These are phyloP conservation scores for Plasmodium coatneyi DNA, from an alignment of 169 alveolate species.

Conservation along the genomic window DNA sequence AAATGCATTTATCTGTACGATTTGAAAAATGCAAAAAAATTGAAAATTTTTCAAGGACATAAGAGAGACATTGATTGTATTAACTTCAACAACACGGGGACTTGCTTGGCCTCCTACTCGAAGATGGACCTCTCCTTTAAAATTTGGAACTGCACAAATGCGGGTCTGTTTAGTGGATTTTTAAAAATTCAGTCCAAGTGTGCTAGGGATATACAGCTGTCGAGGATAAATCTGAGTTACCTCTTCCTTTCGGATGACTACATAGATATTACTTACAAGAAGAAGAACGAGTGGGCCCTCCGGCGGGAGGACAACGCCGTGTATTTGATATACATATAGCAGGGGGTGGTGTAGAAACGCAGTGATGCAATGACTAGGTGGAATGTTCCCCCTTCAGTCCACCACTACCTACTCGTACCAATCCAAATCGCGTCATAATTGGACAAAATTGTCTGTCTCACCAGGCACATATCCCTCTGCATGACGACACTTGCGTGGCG, in stretches of 20 bases:
- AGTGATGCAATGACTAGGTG: neutral
- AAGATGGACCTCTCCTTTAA: slow-evolving; percentile 65
- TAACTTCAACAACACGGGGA: slow-evolving; percentile 37
- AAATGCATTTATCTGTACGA: slow-evolving; percentile 70
- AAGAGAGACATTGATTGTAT: slow-evolving; percentile 53
- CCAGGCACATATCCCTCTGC: neutral
- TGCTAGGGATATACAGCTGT: slow-evolving; percentile 38
- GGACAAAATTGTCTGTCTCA: neutral
- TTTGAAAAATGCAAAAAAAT: slow-evolving; percentile 70
- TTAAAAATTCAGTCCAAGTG: slow-evolving; percentile 64
- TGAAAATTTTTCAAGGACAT: slow-evolving; percentile 75
- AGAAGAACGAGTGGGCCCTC: slow-evolving; percentile 67
- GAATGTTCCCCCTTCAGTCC: neutral
- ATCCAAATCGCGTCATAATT: neutral
- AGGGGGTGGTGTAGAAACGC: neutral
- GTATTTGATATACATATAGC: slow-evolving; percentile 27
- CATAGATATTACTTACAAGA: slow-evolving; percentile 48
- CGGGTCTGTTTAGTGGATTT: slow-evolving; percentile 73
- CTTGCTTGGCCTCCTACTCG: slow-evolving; percentile 67
- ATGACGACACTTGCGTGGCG: neutral
- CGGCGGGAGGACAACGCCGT: slow-evolving; percentile 51
- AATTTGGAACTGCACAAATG: slow-evolving; percentile 68
- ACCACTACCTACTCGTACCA: neutral
- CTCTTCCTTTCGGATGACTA: slow-evolving; percentile 26
- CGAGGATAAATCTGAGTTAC: slow-evolving; percentile 50